Base-by-base conservation (phyloP, 2,329 filamentous ascomycete species). In the Aspergillus costaricaensis region DNA sequence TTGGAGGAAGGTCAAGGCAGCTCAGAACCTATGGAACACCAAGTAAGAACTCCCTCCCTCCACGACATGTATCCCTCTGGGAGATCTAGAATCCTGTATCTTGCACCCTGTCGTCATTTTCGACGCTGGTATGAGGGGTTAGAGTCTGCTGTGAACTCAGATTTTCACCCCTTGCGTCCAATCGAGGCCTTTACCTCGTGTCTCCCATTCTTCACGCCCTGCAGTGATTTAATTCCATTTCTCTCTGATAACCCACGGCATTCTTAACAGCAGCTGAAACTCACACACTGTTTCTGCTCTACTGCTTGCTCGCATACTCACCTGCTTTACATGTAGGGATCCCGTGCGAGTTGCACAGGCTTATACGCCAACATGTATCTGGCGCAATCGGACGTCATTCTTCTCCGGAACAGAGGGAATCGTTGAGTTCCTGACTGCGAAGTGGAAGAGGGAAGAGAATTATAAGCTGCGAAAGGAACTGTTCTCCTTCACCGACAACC, bases 11-110 rank as follows among this genome's bases (percentile, higher is more conserved):
- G 91, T 96, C 64, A 96, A 96, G 77, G 88, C 87, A 17, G 91
- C 91, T 0, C 92, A 96, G 72, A 85, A 91, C 72, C 81, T 88
- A 3, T 96, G 92, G 92, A 96, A 96, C 70, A 89, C 87, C 1
- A 84, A 81, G 89, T 91, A 75, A 66, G 79, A 44, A 36, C 14
- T 21, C 5, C 36, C 14, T 15, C 5, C 36, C 38, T 21, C 12
- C 5, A 36, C 17, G 6, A 21, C 4, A 17, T 53, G 10, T 30
- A 50, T 36, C 19, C 19, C 30, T 25, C n/a, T 27, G 23, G 14
- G 21, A 17, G 19, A 21, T 25, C 32, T 39, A 27, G 36, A 41
- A 23, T 25, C 4, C 32, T 54, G 21, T 14, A 25, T 54, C 21
- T 43, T 27, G 19, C 19, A 43, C 17, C 12, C 17, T 38, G 17